Evolutionary conservation across 2,329 filamentous ascomycete genomes (phyloP).

Genomic region (Penicillium sumatraense): DNA sequence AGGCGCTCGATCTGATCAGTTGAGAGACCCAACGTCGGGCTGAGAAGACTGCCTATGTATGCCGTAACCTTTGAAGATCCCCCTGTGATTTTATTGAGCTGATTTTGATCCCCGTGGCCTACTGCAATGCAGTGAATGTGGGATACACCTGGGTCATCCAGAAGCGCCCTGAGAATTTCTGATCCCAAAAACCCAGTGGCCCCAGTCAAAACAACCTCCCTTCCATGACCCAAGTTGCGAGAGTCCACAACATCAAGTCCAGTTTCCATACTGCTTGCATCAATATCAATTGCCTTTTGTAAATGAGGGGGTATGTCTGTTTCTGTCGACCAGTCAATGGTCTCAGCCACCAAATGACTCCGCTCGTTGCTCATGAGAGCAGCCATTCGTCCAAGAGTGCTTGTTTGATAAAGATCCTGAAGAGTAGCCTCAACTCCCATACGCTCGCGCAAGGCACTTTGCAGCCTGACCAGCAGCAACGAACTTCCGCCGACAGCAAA

Average conservation of each 20-base stretch:
- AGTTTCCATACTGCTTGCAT: no score
- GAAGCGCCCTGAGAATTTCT: slow-evolving; percentile 44
- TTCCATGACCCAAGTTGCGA: no score
- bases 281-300: background rate
- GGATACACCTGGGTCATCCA: slow-evolving; percentile 33
- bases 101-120: background rate
- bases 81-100: background rate
- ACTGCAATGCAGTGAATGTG: slow-evolving; percentile 52
- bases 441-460: slow-evolving; percentile 34
- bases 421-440: slow-evolving; percentile 41
- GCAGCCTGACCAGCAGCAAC: slow-evolving; percentile 37
- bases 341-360: background rate
- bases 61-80: slow-evolving; percentile 38
- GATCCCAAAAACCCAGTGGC: slow-evolving; percentile 45
- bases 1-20: slow-evolving; percentile 35
- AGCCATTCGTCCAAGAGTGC: slow-evolving; percentile 49
- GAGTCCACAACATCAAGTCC: background rate
- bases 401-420: slow-evolving; percentile 43
- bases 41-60: slow-evolving; percentile 44
- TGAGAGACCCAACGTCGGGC: slow-evolving; percentile 45
- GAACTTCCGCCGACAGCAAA: slow-evolving; percentile 36
- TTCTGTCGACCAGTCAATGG: slow-evolving; percentile 49
- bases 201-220: slow-evolving; percentile 31
- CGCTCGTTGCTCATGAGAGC: background rate
- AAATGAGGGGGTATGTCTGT: slow-evolving; percentile 24